phyloP scores from a whole-genome alignment of 2,329 filamentous ascomycete species.

The Fusarium sp. region DNA sequence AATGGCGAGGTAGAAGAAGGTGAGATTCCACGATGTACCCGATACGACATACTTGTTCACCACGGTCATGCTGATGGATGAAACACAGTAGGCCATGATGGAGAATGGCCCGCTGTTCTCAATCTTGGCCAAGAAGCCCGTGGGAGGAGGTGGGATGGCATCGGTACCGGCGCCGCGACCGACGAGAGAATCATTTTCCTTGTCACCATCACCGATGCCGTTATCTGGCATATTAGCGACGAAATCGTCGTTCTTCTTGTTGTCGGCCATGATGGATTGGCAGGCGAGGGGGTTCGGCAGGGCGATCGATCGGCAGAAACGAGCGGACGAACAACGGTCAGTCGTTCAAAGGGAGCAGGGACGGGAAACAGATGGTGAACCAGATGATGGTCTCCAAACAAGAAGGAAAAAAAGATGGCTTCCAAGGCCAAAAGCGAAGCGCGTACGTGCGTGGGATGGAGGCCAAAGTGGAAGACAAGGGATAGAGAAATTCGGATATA shows the following conservation, averaged over 20 bases:
- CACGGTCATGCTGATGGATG: conserved; percentile 99
- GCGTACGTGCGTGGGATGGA: neutral
- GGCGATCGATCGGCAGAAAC: conserved; percentile 21
- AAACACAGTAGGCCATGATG: conserved; percentile 89
- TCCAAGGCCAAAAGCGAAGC: conserved; percentile 13
- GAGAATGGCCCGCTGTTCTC: conserved; percentile 83
- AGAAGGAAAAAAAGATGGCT: conserved; percentile 7
- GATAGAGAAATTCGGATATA: neutral
- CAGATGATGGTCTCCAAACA: conserved; percentile 11
- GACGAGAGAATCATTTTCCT: conserved; percentile 37
- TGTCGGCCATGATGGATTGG: conserved; percentile 30
- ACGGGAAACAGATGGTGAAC: neutral
- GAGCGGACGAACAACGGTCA: conserved; percentile 38
- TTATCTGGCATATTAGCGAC: conserved; percentile 32
- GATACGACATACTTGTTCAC: conserved; percentile 99
- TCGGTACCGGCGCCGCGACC: conserved; percentile 35
- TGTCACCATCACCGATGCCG: conserved; percentile 34
- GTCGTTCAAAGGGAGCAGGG: conserved; percentile 33
- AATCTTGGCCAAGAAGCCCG: conserved; percentile 54
- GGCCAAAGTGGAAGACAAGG: neutral
- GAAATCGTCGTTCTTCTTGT: conserved; percentile 41
- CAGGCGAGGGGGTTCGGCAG: neutral
- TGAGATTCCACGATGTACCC: conserved; percentile 90
- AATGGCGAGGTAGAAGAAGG: conserved; percentile 92
- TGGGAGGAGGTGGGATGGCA: conserved; percentile 23